phyloP scores from a whole-genome alignment of 1,284 basidiomycete species.

The Sphaerobolus stellatus region DNA sequence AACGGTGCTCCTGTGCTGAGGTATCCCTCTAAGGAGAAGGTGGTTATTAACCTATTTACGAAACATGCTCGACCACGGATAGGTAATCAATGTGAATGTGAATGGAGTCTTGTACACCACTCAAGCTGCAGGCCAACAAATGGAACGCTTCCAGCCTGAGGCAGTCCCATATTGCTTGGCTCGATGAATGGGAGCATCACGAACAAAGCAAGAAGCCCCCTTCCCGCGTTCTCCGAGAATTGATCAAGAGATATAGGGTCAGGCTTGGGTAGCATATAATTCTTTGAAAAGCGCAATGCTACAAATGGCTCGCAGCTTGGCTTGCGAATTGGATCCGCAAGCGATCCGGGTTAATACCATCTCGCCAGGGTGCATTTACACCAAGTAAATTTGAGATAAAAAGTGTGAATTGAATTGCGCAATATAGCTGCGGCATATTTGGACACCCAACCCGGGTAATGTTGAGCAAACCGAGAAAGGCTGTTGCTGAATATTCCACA shows the following conservation, averaged over 20 bases:
- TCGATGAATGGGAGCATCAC: slow-evolving; percentile 44
- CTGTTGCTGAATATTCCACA: too few species aligned
- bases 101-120: slow-evolving; percentile 37
- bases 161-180: slow-evolving; percentile 44
- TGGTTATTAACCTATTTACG: neutral
- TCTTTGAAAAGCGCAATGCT: slow-evolving; percentile 39
- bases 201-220: slow-evolving; percentile 9
- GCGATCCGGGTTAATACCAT: slow-evolving; percentile 32
- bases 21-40: slow-evolving; percentile 58
- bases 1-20: slow-evolving; percentile 65
- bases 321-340: slow-evolving; percentile 37
- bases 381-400: too few species aligned
- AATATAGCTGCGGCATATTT: too few species aligned
- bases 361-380: slow-evolving; percentile 24
- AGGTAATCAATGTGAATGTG: slow-evolving; percentile 35
- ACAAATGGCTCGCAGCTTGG: slow-evolving; percentile 40
- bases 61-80: slow-evolving; percentile 1
- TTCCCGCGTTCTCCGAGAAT: neutral
- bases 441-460: too few species aligned
- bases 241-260: neutral
- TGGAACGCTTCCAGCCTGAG: slow-evolving; percentile 31
- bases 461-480: too few species aligned
- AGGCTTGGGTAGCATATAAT: slow-evolving; percentile 38
- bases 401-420: too few species aligned
- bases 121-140: slow-evolving; percentile 34